Percentiles rank a stretch among this genome's conserved stretches.
Evolutionary conservation across 768 basidiomycete species (phyloP).

Genomic region (Dioszegia aurantiaca): DNA sequence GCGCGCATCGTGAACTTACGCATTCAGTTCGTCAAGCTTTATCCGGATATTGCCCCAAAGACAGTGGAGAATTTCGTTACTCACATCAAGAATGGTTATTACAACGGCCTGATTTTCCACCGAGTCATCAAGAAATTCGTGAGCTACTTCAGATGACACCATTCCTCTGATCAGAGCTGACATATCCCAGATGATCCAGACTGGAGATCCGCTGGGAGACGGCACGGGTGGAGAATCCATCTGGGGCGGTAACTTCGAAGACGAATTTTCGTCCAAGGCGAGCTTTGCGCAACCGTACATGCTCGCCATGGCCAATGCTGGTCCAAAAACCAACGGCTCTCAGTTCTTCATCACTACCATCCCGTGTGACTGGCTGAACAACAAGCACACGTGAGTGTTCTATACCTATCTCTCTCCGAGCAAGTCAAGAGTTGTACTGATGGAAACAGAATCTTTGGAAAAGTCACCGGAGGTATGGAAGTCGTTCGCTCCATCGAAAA

Average conservation of each 20-base stretch:
- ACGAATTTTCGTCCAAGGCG: constrained; percentile 84
- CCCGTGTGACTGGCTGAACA: constrained; percentile 85
- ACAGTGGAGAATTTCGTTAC: constrained; percentile 98
- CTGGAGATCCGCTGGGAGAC: constrained; percentile 84
- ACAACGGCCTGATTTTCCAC: constrained; percentile 91
- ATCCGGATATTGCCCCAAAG: constrained; percentile 88
- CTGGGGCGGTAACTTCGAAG: constrained; percentile 92
- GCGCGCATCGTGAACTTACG: constrained; percentile 1
- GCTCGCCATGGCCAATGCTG: constrained; percentile 69
- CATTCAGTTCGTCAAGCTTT: constrained; percentile 54
- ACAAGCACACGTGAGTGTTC: constrained; percentile 55
- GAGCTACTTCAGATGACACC: constrained; percentile 25
- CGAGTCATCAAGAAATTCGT: constrained; percentile 94
- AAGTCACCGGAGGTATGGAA: constrained; percentile 80
- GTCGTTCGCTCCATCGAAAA: constrained; percentile 82
- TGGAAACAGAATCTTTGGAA: constrained; percentile 74
- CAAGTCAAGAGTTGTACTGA: background rate
- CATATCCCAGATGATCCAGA: constrained; percentile 57
- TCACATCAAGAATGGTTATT: constrained; percentile 82
- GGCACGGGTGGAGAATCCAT: constrained; percentile 92
- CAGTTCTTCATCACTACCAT: constrained; percentile 99
- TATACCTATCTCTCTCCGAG: too few relatives aligned
- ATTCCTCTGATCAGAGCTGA: constrained; percentile 2
- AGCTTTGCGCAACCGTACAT: constrained; percentile 97
- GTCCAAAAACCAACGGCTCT: constrained; percentile 84